Base-by-base conservation (phyloP, 169 alveolate genomes). In the Eimeria acervulina region DNA sequence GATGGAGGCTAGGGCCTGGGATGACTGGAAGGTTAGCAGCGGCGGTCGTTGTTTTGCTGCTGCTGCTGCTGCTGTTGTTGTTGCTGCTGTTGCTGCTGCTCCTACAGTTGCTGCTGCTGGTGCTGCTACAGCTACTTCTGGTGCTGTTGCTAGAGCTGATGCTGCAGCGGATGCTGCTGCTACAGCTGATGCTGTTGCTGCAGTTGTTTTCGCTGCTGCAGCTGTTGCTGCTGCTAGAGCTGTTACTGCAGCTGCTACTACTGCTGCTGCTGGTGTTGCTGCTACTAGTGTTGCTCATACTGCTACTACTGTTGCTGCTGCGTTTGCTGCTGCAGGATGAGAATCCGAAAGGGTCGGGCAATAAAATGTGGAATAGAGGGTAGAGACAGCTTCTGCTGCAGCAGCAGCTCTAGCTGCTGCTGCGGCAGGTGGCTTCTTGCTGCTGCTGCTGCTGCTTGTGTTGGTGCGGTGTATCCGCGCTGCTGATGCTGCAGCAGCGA, bases 281-380 rank as follows among this genome's bases (percentile, higher is more conserved):
- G 83, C 74, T 8, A n/a, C 76, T 63, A 28, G 47, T 0, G 84
- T 40, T n/a, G 84, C 47, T 28, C n/a, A 31, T 26, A 44, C 47
- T 72, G 84, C 84, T 72, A 0, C 51, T 72, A 44, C 84, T 72
- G 51, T 44, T 72, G 51, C 84, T 12, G 84, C 84, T 1, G 55
- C 33, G 63, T 31, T 42, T 19, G 89, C 40, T 55, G 52, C 28
- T 90, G 33, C 90, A 90, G 95, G 95, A 90, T 76, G 95, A 90
- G 47, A 44, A 90, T 40, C 95, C 95, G 21, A 55, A 40, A 0
- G 95, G 95, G 31, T 72, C 90, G 3, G 95, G 95, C 0, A 90
- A 90, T 80, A 90, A 90, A 59, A 90, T 90, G 95, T n/a, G 78
- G 44, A 90, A 90, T 63, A 90, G 38, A 59, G 95, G 95, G 61